Evolutionary conservation across 225 moss, liverwort and hornwort species (phyloP), one percentile per base, ranked within the genome.

Genomic region (Asterella californica): DNA sequence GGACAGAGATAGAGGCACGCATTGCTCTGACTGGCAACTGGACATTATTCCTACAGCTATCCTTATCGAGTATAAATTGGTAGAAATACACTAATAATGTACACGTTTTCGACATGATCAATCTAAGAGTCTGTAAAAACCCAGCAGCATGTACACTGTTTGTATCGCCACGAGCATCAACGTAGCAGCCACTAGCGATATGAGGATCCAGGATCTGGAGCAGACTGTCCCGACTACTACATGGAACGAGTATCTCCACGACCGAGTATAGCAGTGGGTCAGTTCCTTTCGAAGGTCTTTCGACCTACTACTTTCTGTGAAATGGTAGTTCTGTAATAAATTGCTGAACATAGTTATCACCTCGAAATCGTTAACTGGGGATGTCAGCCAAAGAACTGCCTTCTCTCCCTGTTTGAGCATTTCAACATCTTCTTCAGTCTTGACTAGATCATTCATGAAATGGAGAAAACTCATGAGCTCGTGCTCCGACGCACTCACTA

Each of bases 391-490:
- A 15, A 81, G 66, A 50, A 81, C 81, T 11, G 81, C 74, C 47
- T 76, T 53, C 29, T 68, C 57, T 24, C 75, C 81, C 42, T 36
- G 65, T 30, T 66, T 77, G 57, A 82, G 82, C 46, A 34, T 19
- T 12, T 45, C 46, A 30, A 82, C 82, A 69, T 82, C 82, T 48
- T 68, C 60, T 25, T 82, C 70, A 14, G 57, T 61, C 19, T 72
- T 77, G 70, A 82, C 70, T 29, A 82, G 76, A 33, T 67, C 78
- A 25, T 48, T 78, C 78, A 78, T 78, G 30, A 65, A 68, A 25
- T 66, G 78, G 55, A 80, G 72, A 59, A 59, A 82, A 46, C 70
- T 70, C 77, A 82, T 82, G 59, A 82, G 77, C 82, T 77, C 77
- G 47, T 82, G 82, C 66, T 81, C 48, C 10, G 78, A 50, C 25